These are phyloP conservation scores for Fusarium subglutinans DNA, from an alignment of 2,329 filamentous ascomycete genomes.

Conservation along the genomic window DNA sequence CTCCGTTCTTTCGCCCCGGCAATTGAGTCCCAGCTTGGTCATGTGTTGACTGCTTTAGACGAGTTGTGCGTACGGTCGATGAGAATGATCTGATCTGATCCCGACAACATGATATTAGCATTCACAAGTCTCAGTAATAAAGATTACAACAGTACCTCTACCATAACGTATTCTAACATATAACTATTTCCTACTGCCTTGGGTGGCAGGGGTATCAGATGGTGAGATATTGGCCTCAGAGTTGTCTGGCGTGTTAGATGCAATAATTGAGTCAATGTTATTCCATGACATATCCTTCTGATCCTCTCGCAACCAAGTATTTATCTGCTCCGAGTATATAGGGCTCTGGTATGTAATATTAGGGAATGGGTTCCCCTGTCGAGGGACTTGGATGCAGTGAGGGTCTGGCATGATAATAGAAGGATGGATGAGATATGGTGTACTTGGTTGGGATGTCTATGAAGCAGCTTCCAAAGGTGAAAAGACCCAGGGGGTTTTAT, in stretches of 20 bases:
- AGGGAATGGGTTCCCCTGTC: neutral
- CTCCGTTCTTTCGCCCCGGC: too few species aligned
- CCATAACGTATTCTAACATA: too few species aligned
- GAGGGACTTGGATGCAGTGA: neutral
- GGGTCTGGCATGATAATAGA: neutral
- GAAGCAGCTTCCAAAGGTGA: neutral
- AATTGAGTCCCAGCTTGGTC: too few species aligned
- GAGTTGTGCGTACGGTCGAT: fast-evolving
- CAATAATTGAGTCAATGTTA: neutral
- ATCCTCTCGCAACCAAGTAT: constrained; percentile 3
- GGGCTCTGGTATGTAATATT: neutral
- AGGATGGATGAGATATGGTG: neutral
- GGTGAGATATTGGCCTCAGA: neutral
- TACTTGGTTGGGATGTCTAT: neutral
- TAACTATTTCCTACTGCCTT: constrained; percentile 2
- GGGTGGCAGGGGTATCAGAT: neutral
- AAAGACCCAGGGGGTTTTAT: neutral
- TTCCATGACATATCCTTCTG: constrained; percentile 5
- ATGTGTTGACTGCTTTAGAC: neutral
- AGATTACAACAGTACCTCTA: neutral
- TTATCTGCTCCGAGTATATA: neutral
- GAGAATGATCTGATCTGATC: neutral
- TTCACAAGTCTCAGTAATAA: neutral
- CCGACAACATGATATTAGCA: neutral
- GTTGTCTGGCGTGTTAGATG: neutral